A percentile compares a stretch with the other conserved stretches of the same genome.
These are phyloP conservation scores for Eutrema yunnanense DNA, from an alignment of 345 rosid species.

Conservation along the genomic window DNA sequence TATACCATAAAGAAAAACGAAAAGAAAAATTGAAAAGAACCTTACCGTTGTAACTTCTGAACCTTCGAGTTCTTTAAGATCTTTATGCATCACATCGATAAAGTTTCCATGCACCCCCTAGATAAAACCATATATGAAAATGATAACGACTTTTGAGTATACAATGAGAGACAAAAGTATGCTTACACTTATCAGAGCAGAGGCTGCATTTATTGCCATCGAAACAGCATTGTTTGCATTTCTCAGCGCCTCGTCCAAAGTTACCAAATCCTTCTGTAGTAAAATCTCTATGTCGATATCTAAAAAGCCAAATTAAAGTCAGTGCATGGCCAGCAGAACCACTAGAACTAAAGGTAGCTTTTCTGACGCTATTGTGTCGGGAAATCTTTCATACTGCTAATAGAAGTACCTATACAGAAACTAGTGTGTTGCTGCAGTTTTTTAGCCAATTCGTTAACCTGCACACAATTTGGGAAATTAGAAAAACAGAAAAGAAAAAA, in stretches of 20 bases:
- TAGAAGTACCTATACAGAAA: slow-evolving; percentile 58
- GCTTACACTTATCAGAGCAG: slow-evolving; percentile 63
- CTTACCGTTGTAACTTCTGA: slow-evolving; percentile 60
- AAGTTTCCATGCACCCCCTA: slow-evolving; percentile 58
- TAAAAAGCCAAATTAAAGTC: slow-evolving; percentile 29
- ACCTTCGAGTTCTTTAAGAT: slow-evolving; percentile 47
- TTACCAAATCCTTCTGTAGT: slow-evolving; percentile 75
- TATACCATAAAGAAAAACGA: neutral
- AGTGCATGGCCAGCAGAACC: slow-evolving; percentile 17
- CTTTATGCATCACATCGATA: slow-evolving; percentile 36
- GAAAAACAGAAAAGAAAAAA: neutral
- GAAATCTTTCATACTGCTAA: neutral
- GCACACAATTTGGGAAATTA: slow-evolving; percentile 28
- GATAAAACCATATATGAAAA: slow-evolving; percentile 15
- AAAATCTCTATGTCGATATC: slow-evolving; percentile 81
- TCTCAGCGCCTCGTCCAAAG: slow-evolving; percentile 85
- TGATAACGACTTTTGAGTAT: neutral
- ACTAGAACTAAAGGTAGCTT: neutral
- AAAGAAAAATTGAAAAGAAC: neutral
- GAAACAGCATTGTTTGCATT: slow-evolving; percentile 83
- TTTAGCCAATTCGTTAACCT: slow-evolving; percentile 62
- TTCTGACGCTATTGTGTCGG: neutral
- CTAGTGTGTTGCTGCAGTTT: slow-evolving; percentile 52
- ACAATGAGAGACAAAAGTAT: slow-evolving; percentile 5
- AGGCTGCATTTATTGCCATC: slow-evolving; percentile 61